A percentile compares a stretch with the other conserved stretches of the same genome.
Evolutionary conservation across 176 grass and related monocot species (phyloP).

Genomic region (Carex myosuroides): DNA sequence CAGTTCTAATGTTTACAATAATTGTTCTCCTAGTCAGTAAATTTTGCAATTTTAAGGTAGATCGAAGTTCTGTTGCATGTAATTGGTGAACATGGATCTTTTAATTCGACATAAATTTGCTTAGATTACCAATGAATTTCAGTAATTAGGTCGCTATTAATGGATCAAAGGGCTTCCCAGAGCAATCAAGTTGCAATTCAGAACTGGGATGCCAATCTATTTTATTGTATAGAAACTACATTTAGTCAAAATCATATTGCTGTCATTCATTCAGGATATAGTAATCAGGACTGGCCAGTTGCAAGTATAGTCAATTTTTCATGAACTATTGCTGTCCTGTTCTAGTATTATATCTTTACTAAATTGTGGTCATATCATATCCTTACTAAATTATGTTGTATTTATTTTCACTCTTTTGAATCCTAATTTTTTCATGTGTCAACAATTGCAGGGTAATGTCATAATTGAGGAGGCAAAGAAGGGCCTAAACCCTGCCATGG

Average conservation of each 20-base stretch:
- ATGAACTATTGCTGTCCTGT: neutral
- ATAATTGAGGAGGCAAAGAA: slow-evolving; percentile 68
- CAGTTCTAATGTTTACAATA: neutral
- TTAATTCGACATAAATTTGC: neutral
- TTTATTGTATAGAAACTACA: neutral
- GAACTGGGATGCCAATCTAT: neutral
- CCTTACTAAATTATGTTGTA: neutral
- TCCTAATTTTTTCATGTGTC: neutral
- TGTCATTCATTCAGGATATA: too few relatives aligned
- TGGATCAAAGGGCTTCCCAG: neutral
- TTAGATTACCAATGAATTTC: neutral
- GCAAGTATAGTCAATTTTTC: neutral
- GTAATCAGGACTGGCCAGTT: neutral
- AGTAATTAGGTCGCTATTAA: neutral
- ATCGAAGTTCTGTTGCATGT: neutral
- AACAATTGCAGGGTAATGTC: slow-evolving; percentile 56
- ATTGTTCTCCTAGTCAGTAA: neutral
- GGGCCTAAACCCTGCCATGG: slow-evolving; percentile 85
- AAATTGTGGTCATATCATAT: neutral
- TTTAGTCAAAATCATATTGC: neutral
- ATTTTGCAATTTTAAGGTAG: neutral
- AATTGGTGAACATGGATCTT: neutral
- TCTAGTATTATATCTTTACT: neutral
- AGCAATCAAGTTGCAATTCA: neutral
- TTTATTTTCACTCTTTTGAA: neutral